phyloP scores from a whole-genome alignment of 257 asterid species.

The Primulina eburnea region DNA sequence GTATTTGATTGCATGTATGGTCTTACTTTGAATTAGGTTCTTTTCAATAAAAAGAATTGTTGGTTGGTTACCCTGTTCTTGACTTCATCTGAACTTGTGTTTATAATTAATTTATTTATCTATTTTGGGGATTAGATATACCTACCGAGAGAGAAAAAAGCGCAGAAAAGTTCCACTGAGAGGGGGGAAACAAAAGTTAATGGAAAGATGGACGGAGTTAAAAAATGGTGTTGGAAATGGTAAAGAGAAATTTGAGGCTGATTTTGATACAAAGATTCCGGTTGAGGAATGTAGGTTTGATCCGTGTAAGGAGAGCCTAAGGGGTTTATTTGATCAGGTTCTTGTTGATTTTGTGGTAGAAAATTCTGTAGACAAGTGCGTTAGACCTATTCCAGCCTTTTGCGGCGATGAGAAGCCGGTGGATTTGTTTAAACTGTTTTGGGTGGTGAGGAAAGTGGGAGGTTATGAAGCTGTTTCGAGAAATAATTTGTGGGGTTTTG shows the following conservation, averaged over 20 bases:
- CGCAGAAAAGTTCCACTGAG: slow-evolving; percentile 3
- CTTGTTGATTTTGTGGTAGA: slow-evolving; percentile 43
- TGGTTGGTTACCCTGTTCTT: neutral
- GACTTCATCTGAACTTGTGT: neutral
- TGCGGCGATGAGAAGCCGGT: slow-evolving; percentile 45
- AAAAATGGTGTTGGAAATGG: slow-evolving; percentile 32
- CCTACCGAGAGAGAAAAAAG: slow-evolving; percentile 9
- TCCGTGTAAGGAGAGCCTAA: slow-evolving; percentile 46
- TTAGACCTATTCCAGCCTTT: slow-evolving; percentile 53
- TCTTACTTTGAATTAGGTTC: slow-evolving; percentile 8
- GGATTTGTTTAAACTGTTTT: slow-evolving; percentile 65
- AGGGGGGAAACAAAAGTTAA: slow-evolving; percentile 32
- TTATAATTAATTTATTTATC: slow-evolving; percentile 1
- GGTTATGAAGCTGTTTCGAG: slow-evolving; percentile 43
- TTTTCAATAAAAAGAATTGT: neutral
- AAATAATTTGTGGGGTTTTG: slow-evolving; percentile 52
- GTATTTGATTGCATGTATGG: slow-evolving; percentile 28
- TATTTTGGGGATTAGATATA: slow-evolving; percentile 4
- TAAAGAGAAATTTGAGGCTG: slow-evolving; percentile 25
- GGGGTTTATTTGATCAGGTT: slow-evolving; percentile 55
- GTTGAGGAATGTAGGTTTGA: slow-evolving; percentile 41
- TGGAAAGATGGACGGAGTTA: slow-evolving; percentile 46
- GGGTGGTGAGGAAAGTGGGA: slow-evolving; percentile 59
- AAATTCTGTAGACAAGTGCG: slow-evolving; percentile 28
- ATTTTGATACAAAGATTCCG: slow-evolving; percentile 32